Evolutionary conservation across 805 yeast genomes (phyloP).

Genomic region (Kazachstania viticola): DNA sequence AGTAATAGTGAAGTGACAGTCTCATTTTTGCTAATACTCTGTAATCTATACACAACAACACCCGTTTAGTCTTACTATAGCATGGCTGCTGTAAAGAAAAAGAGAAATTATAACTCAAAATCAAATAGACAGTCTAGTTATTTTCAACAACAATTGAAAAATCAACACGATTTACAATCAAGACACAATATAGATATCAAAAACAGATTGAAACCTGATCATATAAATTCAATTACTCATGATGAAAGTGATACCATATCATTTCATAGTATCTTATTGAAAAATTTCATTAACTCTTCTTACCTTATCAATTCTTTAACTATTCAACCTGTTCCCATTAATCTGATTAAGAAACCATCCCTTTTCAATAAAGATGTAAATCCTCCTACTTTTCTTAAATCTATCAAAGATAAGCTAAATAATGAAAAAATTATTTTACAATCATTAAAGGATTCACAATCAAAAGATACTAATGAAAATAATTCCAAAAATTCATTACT

Average conservation of each 20-base stretch:
- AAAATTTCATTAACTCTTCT: slow-evolving; percentile 15
- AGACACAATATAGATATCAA: slow-evolving; percentile 11
- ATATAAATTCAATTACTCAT: slow-evolving; percentile 16
- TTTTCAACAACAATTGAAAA: slow-evolving; percentile 9
- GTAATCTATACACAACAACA: too few relatives aligned
- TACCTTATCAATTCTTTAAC: slow-evolving; percentile 16
- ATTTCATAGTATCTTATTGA: slow-evolving; percentile 16
- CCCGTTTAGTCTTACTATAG: too few relatives aligned
- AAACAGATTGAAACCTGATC: slow-evolving; percentile 21
- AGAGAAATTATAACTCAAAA: slow-evolving; percentile 17
- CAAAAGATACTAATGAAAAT: too few relatives aligned
- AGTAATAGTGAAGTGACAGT: too few relatives aligned
- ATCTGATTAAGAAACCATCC: slow-evolving; percentile 13
- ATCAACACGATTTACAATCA: slow-evolving; percentile 10
- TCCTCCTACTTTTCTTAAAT: too few relatives aligned
- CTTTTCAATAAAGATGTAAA: too few relatives aligned
- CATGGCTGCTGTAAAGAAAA: too few relatives aligned
- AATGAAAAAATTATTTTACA: too few relatives aligned
- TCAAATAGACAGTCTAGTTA: slow-evolving; percentile 6
- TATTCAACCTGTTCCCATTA: slow-evolving; percentile 14
- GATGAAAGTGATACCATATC: slow-evolving; percentile 27
- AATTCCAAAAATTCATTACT: too few relatives aligned
- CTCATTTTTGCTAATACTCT: too few relatives aligned
- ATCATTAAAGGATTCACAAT: too few relatives aligned
- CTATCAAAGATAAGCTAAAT: too few relatives aligned